These are phyloP conservation scores for Pythium scleroteichum DNA, from an alignment of 352 stramenopile genomes.

Conservation along the genomic window DNA sequence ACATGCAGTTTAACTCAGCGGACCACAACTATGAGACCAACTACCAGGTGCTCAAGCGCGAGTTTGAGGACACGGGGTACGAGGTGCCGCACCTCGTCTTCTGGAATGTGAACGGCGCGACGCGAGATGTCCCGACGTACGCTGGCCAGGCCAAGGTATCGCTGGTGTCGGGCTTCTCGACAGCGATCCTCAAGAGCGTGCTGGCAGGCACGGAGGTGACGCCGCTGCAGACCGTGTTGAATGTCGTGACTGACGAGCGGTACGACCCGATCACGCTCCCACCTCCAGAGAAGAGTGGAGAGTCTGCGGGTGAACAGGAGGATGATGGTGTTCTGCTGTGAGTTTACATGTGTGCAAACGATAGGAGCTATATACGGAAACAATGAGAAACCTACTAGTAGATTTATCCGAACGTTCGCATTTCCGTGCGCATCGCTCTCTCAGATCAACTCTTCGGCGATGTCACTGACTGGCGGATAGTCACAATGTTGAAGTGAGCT, in stretches of 20 bases:
- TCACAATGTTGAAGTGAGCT: slow-evolving; percentile 11
- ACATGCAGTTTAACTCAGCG: slow-evolving; percentile 82
- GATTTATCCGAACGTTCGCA: too few relatives aligned
- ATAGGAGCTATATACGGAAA: background rate
- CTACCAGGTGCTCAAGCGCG: slow-evolving; percentile 38
- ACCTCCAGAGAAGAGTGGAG: background rate
- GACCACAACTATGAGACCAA: slow-evolving; percentile 44
- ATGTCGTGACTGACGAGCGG: slow-evolving; percentile 34
- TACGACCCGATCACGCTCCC: slow-evolving; percentile 52
- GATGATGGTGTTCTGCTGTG: slow-evolving; percentile 19
- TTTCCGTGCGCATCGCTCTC: too few relatives aligned
- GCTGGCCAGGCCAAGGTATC: slow-evolving; percentile 41
- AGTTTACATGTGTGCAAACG: background rate
- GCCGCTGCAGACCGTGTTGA: slow-evolving; percentile 37
- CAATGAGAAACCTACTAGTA: slow-evolving; percentile 7
- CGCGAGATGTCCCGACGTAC: slow-evolving; percentile 35
- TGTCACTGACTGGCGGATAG: slow-evolving; percentile 15
- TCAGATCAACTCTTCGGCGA: too few relatives aligned
- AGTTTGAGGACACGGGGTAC: slow-evolving; percentile 40
- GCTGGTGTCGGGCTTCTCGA: slow-evolving; percentile 57
- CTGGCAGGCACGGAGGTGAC: slow-evolving; percentile 29
- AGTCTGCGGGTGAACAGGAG: background rate
- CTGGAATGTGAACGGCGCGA: slow-evolving; percentile 66
- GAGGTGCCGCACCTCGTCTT: slow-evolving; percentile 64
- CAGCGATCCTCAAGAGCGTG: slow-evolving; percentile 42